Evolutionary conservation across 495 filamentous ascomycete species (phyloP).

Genomic region (Aspergillus baeticus): DNA sequence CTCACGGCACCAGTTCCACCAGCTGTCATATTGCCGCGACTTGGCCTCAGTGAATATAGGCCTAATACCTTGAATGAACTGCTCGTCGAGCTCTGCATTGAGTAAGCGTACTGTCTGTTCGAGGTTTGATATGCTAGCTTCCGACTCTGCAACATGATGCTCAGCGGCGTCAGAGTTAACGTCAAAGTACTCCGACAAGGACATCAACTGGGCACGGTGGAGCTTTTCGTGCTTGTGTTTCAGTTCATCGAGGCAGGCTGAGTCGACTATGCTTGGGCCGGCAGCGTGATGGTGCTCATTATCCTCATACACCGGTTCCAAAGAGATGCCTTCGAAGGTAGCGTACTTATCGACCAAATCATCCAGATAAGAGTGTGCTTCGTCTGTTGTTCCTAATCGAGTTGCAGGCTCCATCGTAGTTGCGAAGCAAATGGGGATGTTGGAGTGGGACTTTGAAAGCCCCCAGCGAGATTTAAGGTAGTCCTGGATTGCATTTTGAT

Average conservation of each 20-base stretch:
- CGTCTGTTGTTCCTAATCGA: constrained; percentile 77
- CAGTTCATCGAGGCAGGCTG: constrained; percentile 86
- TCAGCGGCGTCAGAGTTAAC: constrained; percentile 33
- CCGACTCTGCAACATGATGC: neutral
- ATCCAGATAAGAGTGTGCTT: constrained; percentile 88
- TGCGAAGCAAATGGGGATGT: constrained; percentile 62
- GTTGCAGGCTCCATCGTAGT: constrained; percentile 87
- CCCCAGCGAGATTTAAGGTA: constrained; percentile 93
- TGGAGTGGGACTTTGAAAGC: constrained; percentile 76
- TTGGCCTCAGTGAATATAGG: constrained; percentile 87
- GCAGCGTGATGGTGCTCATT: neutral
- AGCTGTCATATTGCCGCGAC: constrained; percentile 91
- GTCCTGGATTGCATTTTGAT: constrained; percentile 87
- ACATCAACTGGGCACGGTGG: constrained; percentile 93
- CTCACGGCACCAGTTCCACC: constrained; percentile 98
- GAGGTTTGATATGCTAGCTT: constrained; percentile 29
- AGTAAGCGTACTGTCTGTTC: constrained; percentile 91
- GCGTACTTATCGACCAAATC: constrained; percentile 84
- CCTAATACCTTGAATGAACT: constrained; percentile 89
- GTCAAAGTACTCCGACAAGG: constrained; percentile 89
- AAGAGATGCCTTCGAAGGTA: constrained; percentile 75
- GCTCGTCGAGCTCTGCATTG: constrained; percentile 89
- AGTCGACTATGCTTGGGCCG: constrained; percentile 76
- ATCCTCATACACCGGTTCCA: constrained; percentile 36
- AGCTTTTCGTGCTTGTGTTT: constrained; percentile 88